Evolutionary conservation across 306 rosid species (phyloP).

Genomic region (Pterocarpus santalinus): DNA sequence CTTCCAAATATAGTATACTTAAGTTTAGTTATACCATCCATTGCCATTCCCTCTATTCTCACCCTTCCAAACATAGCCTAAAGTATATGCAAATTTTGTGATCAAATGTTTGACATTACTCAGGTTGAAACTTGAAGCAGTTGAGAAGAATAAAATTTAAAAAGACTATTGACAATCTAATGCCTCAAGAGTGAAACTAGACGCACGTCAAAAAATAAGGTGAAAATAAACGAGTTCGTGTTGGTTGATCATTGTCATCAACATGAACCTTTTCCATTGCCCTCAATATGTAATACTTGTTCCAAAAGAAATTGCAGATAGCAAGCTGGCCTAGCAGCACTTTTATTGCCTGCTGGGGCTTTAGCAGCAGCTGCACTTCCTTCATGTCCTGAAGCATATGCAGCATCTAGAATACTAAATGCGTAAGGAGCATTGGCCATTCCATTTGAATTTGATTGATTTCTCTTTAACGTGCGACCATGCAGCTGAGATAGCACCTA

Average conservation of each 20-base stretch:
- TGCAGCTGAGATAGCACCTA: conserved; percentile 76
- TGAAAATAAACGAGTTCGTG: too few relatives aligned
- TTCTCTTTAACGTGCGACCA: conserved; percentile 81
- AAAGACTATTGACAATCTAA: background rate
- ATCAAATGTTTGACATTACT: too few relatives aligned
- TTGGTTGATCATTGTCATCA: conserved; percentile 57
- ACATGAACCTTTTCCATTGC: conserved; percentile 92
- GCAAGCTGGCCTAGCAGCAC: conserved; percentile 89
- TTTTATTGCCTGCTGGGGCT: conserved; percentile 86
- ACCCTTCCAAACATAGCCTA: background rate
- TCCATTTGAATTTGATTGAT: conserved; percentile 66
- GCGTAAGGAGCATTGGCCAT: conserved; percentile 66
- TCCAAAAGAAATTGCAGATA: conserved; percentile 53
- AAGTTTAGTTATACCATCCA: too few relatives aligned
- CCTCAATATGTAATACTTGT: background rate
- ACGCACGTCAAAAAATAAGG: too few relatives aligned
- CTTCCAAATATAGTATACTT: too few relatives aligned
- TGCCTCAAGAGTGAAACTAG: too few relatives aligned
- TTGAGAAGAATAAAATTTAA: conserved; percentile 32
- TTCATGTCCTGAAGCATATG: conserved; percentile 97
- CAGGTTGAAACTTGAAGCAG: conserved; percentile 1
- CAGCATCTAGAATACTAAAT: conserved; percentile 97
- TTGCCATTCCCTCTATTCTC: too few relatives aligned
- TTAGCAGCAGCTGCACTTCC: conserved; percentile 98
- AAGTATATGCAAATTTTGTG: too few relatives aligned